Conservation (phyloP, 1,284 basidiomycete genomes). For the Erythrobasidium hasegawianum region DNA sequence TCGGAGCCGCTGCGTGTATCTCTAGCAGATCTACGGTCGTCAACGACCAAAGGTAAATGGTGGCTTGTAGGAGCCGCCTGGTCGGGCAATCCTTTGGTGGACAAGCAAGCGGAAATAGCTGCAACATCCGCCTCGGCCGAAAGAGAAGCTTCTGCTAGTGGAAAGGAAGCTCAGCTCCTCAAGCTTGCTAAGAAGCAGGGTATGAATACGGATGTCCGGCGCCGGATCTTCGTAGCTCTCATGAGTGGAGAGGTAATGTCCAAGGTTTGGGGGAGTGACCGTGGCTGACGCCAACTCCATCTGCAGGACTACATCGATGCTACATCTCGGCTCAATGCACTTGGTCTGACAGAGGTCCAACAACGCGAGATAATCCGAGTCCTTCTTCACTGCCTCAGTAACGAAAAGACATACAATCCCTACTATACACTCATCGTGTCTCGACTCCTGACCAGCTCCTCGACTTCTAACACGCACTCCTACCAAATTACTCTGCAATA, state of each 20-base stretch:
- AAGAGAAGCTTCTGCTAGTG: constrained; percentile 45
- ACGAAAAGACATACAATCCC: constrained; percentile 89
- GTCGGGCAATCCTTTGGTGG: constrained; percentile 82
- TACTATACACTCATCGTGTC: constrained; percentile 87
- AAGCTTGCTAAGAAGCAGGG: constrained; percentile 86
- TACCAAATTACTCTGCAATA: constrained; percentile 92
- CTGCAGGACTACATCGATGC: constrained; percentile 95
- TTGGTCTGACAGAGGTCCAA: constrained; percentile 82
- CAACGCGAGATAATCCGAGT: constrained; percentile 92
- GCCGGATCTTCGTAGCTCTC: constrained; percentile 84
- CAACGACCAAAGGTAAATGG: constrained; percentile 90
- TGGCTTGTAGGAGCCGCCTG: constrained; percentile 98
- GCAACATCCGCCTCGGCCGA: constrained; percentile 38
- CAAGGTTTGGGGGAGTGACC: too few relatives aligned
- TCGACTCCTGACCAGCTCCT: constrained; percentile 52
- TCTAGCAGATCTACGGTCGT: constrained; percentile 74
- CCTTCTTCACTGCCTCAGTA: constrained; percentile 85
- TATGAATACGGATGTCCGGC: constrained; percentile 95
- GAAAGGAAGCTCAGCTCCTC: constrained; percentile 58
- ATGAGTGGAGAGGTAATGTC: constrained; percentile 90
- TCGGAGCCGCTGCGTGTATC: constrained; percentile 80
- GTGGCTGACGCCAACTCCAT: too few relatives aligned
- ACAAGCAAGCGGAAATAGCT: constrained; percentile 46
- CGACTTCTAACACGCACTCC: constrained; percentile 53
- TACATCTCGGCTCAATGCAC: constrained; percentile 73